A percentile compares a stretch with the other conserved stretches of the same genome.
Evolutionary conservation across 2,329 filamentous ascomycete genomes (phyloP).

Genomic region (Fusarium algeriense): DNA sequence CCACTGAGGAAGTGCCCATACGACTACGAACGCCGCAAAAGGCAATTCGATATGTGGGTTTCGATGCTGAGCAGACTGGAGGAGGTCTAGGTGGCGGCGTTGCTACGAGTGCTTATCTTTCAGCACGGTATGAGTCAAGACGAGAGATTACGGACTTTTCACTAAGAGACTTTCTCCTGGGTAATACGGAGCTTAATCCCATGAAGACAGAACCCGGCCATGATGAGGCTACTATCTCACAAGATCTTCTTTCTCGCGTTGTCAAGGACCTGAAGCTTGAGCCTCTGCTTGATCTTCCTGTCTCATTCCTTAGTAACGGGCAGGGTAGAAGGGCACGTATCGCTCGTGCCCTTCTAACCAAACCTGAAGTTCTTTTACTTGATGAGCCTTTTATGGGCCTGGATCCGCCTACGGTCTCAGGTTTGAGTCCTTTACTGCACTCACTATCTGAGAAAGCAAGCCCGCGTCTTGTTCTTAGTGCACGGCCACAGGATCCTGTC

Average conservation of each 20-base stretch:
- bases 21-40: constrained; percentile 69
- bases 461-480: constrained; percentile 80
- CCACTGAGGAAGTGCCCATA: constrained; percentile 68
- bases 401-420: constrained; percentile 82
- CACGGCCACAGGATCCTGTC: constrained; percentile 86
- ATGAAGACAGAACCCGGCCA: constrained; percentile 55
- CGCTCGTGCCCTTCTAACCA: constrained; percentile 82
- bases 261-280: constrained; percentile 77
- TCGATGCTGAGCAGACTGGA: constrained; percentile 77
- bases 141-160: constrained; percentile 91
- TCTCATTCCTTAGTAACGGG: constrained; percentile 92
- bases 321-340: constrained; percentile 90
- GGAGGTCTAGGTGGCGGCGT: constrained; percentile 65
- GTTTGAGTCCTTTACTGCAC: constrained; percentile 77
- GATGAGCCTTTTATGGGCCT: constrained; percentile 98
- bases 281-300: constrained; percentile 80
- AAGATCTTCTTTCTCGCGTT: constrained; percentile 69
- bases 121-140: constrained; percentile 89
- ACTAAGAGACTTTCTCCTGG: constrained; percentile 81
- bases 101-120: constrained; percentile 82
- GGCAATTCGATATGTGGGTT: constrained; percentile 91
- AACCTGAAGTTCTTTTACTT: constrained; percentile 84
- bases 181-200: constrained; percentile 86
- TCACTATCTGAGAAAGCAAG: constrained; percentile 73
- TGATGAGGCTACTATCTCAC: constrained; percentile 63